phyloP scores from a whole-genome alignment of 306 rosid species.

The Dicorynia guianensis region DNA sequence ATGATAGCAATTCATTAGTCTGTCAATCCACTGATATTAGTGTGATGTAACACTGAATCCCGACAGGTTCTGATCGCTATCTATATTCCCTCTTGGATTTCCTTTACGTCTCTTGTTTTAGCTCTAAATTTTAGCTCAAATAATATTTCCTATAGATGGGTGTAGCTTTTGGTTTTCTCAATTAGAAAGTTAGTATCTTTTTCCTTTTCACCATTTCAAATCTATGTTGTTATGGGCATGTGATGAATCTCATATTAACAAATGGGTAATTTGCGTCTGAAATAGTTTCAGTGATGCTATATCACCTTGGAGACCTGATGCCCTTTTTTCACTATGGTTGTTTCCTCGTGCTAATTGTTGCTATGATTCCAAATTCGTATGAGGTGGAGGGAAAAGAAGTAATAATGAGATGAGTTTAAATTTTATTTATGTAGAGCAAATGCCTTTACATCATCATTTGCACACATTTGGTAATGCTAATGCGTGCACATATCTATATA shows the following conservation, averaged over 20 bases:
- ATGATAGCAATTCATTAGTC: constrained; percentile 72
- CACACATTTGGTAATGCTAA: no score
- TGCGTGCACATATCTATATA: no score
- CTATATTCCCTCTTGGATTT: not conserved
- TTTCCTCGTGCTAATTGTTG: not conserved
- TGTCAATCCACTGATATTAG: constrained; percentile 81
- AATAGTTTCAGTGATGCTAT: constrained; percentile 43
- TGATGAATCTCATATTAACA: constrained; percentile 43
- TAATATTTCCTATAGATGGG: not conserved
- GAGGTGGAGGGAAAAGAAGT: no score
- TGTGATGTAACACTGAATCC: constrained; percentile 79
- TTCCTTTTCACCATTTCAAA: not conserved
- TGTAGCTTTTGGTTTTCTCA: not conserved
- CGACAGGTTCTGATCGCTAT: constrained; percentile 76
- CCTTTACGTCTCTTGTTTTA: not conserved
- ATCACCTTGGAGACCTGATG: constrained; percentile 64
- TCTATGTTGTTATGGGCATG: constrained; percentile 1
- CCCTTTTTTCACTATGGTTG: not conserved
- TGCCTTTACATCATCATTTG: no score
- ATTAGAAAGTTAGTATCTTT: not conserved
- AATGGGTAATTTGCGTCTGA: constrained; percentile 71
- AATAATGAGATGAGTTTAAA: no score
- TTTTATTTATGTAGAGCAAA: no score
- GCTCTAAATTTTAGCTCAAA: not conserved
- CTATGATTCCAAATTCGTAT: no score